Percentiles rank a stretch among this genome's conserved stretches.
These are phyloP conservation scores for Pisolithus thermaeus DNA, from an alignment of 1,284 basidiomycete genomes.

Conservation along the genomic window DNA sequence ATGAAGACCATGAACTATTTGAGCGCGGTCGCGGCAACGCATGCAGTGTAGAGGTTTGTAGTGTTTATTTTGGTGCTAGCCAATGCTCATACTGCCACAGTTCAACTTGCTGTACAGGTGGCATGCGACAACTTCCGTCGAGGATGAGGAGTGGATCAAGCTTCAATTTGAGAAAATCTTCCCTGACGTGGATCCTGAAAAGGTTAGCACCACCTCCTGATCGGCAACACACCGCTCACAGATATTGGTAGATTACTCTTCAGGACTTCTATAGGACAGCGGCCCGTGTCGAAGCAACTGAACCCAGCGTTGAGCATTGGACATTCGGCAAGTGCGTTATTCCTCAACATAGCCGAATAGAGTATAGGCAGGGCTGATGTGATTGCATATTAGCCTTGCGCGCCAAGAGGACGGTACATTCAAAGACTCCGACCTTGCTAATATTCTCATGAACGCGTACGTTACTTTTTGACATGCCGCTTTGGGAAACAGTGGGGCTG, in stretches of 20 bases:
- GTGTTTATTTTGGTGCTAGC: not conserved
- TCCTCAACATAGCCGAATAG: not conserved
- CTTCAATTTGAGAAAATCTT: conserved; percentile 48
- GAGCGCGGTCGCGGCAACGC: conserved; percentile 73
- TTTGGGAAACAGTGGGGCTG: not conserved
- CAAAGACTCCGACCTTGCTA: conserved; percentile 68
- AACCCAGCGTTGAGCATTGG: conserved; percentile 57
- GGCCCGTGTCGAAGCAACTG: conserved; percentile 31
- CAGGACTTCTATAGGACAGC: conserved; percentile 55
- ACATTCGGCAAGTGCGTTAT: conserved; percentile 53
- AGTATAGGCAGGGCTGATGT: conserved; percentile 1
- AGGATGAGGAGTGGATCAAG: conserved; percentile 67
- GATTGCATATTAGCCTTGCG: conserved; percentile 38
- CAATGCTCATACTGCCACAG: conserved; percentile 29
- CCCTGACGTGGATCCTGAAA: conserved; percentile 44
- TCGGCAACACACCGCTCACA: not conserved
- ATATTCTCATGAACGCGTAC: conserved; percentile 61
- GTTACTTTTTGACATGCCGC: conserved; percentile 21
- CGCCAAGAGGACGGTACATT: conserved; percentile 60
- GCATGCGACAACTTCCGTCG: conserved; percentile 68
- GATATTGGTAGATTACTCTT: conserved; percentile 38
- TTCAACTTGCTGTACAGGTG: conserved; percentile 82
- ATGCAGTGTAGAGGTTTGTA: conserved; percentile 66
- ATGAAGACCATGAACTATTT: conserved; percentile 53
- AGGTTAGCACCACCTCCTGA: conserved; percentile 16